Conservation (phyloP, 768 basidiomycete species). For the Harrya chromipes region DNA sequence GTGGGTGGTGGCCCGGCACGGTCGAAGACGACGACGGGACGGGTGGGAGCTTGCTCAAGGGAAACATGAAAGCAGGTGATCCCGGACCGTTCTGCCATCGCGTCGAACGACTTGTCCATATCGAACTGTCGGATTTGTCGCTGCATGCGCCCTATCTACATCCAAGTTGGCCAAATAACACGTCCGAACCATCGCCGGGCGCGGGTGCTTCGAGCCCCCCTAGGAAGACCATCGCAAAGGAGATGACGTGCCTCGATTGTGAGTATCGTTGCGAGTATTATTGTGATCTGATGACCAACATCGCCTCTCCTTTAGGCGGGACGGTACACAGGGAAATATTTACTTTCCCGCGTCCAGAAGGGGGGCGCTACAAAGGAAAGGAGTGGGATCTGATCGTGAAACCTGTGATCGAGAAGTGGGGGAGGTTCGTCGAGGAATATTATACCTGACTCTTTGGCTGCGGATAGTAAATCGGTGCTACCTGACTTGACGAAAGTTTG, state of each 20-base stretch:
- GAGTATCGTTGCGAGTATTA: conserved; percentile 14
- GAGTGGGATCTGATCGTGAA: conserved; percentile 77
- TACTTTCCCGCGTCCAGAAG: conserved; percentile 54
- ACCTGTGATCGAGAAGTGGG: conserved; percentile 79
- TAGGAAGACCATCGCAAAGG: conserved; percentile 20
- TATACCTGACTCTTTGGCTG: conserved; percentile 21
- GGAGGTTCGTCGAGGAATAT: conserved; percentile 47
- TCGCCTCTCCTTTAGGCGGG: conserved; percentile 41
- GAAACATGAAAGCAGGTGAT: conserved; percentile 57
- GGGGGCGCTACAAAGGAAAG: conserved; percentile 53
- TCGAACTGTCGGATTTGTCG: conserved; percentile 72
- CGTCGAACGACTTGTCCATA: conserved; percentile 73
- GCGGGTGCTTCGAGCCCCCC: conserved; percentile 4
- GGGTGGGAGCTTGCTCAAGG: conserved; percentile 54
- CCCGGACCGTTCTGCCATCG: conserved; percentile 69
- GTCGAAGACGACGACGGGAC: conserved; percentile 39
- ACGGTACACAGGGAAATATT: conserved; percentile 76
- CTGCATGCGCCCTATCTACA: conserved; percentile 59
- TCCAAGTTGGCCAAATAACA: conserved; percentile 42
- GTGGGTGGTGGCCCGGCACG: conserved; percentile 70
- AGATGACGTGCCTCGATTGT: conserved; percentile 43
- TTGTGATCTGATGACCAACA: conserved; percentile 5
- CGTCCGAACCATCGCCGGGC: conserved; percentile 17
- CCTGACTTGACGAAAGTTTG: no score
- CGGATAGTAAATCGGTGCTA: background rate